Evolutionary conservation across 2,329 filamentous ascomycete genomes (phyloP), one percentile per base, ranked within the genome.

Genomic region (Biscogniauxia marginata): DNA sequence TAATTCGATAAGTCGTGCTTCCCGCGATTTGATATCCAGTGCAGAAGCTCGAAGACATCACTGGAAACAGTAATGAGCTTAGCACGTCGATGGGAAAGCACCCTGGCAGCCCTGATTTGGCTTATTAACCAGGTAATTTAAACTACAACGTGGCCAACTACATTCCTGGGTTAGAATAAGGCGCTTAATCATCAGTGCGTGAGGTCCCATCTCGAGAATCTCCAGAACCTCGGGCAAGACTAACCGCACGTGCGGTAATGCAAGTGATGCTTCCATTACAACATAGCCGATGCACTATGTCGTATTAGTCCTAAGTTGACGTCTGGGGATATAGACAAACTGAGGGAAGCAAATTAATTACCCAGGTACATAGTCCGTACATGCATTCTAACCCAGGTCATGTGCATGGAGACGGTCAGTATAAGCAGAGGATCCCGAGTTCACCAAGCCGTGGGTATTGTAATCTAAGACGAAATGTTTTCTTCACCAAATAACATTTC

Each of bases 251-350:
- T 44, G 39, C 49, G 49, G 49, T 30, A 45, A 51, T 51, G 49
- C 49, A 51, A 43, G 49, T 51, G 30, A 39, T 39, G n/a, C 30
- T 11, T 30, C 8, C 25, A 39, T 43, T 43, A 21, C 49, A 16
- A 21, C 30, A 30, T 51, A 51, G 30, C 44, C 45, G 25, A 51
- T 23, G 49, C 49, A 51, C 20, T 23, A 44, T 51, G 49, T 24
- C 49, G 49, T 18, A n/a, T 45, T 51, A 19, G 25, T 18, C 19
- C 23, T 11, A 20, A 23, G 48, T 5, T n/a, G 11, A 34, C 25
- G 7, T 23, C 46, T 39, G 30, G 9, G 30, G 30, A 39, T 16
- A 16, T 39, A 39, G 30, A n/a, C 13, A 25, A 6, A 25, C 11
- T 25, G 6, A 6, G 11, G 24, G 6, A 25, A 25, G 11, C 30